Evolutionary conservation across 176 grass and related monocot genomes (phyloP), one percentile per base, ranked within the genome.

Genomic region (Typha latifolia): DNA sequence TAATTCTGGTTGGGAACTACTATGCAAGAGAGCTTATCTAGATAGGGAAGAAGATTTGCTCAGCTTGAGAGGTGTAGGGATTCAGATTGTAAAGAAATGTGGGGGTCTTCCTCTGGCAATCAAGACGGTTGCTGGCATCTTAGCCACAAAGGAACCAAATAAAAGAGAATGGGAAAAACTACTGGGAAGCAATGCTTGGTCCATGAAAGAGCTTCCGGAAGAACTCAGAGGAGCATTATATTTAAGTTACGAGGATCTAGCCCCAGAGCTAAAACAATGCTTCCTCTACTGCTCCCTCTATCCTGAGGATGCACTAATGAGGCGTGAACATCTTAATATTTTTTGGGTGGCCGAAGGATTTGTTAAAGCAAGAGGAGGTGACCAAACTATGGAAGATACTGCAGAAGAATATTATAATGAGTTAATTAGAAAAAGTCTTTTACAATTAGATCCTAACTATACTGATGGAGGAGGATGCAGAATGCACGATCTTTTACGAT

Each of bases 91-190:
- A 8, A 15, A 16, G 12, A 82, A 61, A 63, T 90, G 83, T 50
- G 76, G 51, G 12, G 62, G 77, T 12, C 80, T 90, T 6, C 80
- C 87, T 0, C 69, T 90, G 0, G 80, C 80, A 37, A 83, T 90
- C 12, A 86, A 61, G 10, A 47, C 72, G 11, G 71, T 31, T 26
- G 72, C 62, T 0, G 67, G 49, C 14, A 51, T 75, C 11, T 14
- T 90, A 16, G 51, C 62, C 12, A 26, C 1, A 0, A 78, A 65
- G 74, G 64, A 62, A 0, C 51, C 21, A 37, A 74, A n/a, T 0
- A 63, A 22, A 3, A 81, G 16, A 5, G 61, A 83, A 13, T 86
- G 83, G 87, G 68, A 49, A 14, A 69, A 16, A 4, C 0, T 83
- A 29, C 14, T 69, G 0, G 26, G 8, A 32, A 78, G 48, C 32